Evolutionary conservation across 805 yeast genomes (phyloP).

Genomic region (Candida ovalis): DNA sequence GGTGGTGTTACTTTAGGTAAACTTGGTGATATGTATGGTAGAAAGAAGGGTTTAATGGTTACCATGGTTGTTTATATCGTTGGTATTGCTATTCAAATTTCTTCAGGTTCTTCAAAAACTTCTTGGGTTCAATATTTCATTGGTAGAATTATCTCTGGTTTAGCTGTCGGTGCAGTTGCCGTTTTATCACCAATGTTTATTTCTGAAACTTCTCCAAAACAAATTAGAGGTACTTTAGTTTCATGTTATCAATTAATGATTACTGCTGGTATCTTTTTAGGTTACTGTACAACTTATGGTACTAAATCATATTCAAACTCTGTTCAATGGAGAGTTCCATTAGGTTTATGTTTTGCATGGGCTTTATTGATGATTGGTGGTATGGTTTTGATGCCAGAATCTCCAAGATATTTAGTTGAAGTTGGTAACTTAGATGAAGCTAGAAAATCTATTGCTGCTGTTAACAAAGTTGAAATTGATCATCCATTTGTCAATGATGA

Average conservation of each 20-base stretch:
- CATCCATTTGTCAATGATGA: conserved; percentile 54
- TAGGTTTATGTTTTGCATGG: conserved; percentile 50
- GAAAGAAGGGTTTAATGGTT: conserved; percentile 52
- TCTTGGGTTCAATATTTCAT: conserved; percentile 62
- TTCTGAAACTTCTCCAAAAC: conserved; percentile 67
- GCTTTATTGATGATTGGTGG: conserved; percentile 46
- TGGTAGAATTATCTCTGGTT: conserved; percentile 57
- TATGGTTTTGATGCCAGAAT: conserved; percentile 63
- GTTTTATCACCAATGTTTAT: conserved; percentile 57
- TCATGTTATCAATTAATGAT: conserved; percentile 67
- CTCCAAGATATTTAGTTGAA: conserved; percentile 61
- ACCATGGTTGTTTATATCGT: conserved; percentile 54
- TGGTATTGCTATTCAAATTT: conserved; percentile 59
- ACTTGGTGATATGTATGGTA: conserved; percentile 55
- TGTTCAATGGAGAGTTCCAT: conserved; percentile 66
- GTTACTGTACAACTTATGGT: conserved; percentile 65
- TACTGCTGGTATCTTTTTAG: conserved; percentile 67
- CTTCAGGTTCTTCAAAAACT: conserved; percentile 34
- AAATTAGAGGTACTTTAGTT: conserved; percentile 67
- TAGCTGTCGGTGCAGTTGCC: conserved; percentile 52
- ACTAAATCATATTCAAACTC: conserved; percentile 49
- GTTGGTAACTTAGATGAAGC: conserved; percentile 50
- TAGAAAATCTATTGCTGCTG: conserved; percentile 47
- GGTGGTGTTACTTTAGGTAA: conserved; percentile 63
- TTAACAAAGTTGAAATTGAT: conserved; percentile 53